Evolutionary conservation across 148 eudicot genomes (phyloP).

Genomic region (Chenopodium berlandieri): DNA sequence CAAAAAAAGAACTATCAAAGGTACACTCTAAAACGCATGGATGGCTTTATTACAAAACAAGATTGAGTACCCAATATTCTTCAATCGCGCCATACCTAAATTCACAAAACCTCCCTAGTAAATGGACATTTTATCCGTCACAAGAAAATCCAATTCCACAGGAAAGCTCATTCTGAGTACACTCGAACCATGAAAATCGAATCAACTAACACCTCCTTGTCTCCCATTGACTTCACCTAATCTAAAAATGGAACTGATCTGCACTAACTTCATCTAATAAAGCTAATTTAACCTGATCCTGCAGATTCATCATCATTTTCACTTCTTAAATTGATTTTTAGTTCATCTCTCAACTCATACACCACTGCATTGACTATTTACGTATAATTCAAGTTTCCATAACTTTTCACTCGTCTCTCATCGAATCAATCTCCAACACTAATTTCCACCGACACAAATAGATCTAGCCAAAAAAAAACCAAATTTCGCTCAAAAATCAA

Average conservation of each 20-base stretch:
- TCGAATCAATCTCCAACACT: neutral
- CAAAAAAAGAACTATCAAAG: neutral
- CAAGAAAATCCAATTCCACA: neutral
- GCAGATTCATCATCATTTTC: neutral
- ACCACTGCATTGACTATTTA: neutral
- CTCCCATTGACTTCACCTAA: neutral
- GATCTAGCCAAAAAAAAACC: constrained; percentile 23
- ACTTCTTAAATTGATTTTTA: too few relatives aligned
- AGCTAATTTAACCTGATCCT: neutral
- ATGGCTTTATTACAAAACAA: neutral
- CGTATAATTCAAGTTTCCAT: neutral
- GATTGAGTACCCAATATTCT: neutral
- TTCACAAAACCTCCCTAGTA: neutral
- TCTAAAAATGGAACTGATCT: neutral
- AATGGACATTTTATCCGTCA: neutral
- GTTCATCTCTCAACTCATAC: neutral
- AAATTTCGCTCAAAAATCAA: neutral
- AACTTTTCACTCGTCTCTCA: neutral
- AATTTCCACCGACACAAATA: constrained; percentile 9
- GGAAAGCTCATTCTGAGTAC: too few relatives aligned
- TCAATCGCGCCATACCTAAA: too few relatives aligned
- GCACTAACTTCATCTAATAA: too few relatives aligned
- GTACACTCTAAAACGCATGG: neutral
- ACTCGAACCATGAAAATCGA: neutral
- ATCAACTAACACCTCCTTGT: neutral